Conservation (phyloP, 1,284 basidiomycete species). For the Malassezia yamatoensis region DNA sequence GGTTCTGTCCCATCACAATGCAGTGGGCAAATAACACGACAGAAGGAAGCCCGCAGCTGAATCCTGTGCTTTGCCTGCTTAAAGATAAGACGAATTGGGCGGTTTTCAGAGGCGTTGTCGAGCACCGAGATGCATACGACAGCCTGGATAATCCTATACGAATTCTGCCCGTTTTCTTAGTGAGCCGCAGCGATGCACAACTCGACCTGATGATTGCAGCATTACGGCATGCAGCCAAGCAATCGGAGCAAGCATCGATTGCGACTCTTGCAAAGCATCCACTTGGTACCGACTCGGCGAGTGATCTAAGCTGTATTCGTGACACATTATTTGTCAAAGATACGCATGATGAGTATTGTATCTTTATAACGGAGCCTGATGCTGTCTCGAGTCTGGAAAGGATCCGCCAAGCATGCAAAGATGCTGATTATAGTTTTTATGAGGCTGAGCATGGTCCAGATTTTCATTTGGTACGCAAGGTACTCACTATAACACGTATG, state of each 20-base stretch:
- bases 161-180: neutral
- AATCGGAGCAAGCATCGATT: neutral
- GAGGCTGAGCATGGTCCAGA: neutral
- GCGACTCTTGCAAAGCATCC: neutral
- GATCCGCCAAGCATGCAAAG: neutral
- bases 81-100: no score
- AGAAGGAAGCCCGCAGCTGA: no score
- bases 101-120: no score
- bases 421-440: neutral
- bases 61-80: no score
- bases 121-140: no score
- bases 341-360: neutral
- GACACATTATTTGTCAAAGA: neutral
- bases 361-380: neutral
- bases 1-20: no score
- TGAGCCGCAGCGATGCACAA: neutral
- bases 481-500: neutral
- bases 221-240: neutral
- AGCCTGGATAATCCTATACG: neutral
- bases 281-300: no score
- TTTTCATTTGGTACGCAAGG: neutral
- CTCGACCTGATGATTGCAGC: neutral
- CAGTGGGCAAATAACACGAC: no score
- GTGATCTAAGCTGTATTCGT: neutral
- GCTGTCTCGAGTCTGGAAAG: neutral